These are phyloP conservation scores for Chrysophaeum taylorii DNA, from an alignment of 352 stramenopile species.

Conservation along the genomic window DNA sequence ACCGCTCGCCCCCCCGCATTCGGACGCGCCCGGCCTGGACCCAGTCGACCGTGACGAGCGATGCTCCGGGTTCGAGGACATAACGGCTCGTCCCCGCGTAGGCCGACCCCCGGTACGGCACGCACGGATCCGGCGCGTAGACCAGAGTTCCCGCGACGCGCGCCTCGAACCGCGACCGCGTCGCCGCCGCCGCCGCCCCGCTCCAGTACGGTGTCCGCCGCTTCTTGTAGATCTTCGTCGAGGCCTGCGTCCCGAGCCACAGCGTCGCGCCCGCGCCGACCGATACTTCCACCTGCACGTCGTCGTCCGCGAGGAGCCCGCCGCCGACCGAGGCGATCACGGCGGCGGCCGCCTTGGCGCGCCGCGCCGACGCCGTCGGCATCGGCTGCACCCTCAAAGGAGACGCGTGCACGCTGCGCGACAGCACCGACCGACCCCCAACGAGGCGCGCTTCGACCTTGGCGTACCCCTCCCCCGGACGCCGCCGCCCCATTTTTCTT, in stretches of 20 bases:
- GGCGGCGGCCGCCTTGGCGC: neutral
- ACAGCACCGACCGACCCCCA: neutral
- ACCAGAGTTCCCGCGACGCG: too few species aligned
- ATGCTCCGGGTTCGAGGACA: conserved; percentile 1
- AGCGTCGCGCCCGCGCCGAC: conserved; percentile 8
- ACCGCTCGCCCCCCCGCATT: conserved; percentile 1
- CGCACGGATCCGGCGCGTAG: conserved; percentile 9
- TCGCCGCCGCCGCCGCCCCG: too few species aligned
- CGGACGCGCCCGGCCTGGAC: conserved; percentile 13
- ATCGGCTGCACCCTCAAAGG: neutral
- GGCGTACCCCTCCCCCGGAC: neutral
- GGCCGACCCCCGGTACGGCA: conserved; percentile 8
- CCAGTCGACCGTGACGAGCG: conserved; percentile 20
- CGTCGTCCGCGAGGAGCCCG: conserved; percentile 16
- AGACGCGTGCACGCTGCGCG: neutral
- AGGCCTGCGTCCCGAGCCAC: conserved; percentile 16
- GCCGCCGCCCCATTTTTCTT: too few species aligned
- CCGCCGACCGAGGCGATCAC: neutral
- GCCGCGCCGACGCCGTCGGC: neutral
- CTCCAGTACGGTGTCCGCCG: neutral
- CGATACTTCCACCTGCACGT: neutral
- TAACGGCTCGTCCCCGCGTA: conserved; percentile 14
- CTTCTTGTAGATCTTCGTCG: conserved; percentile 23
- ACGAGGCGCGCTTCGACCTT: neutral
- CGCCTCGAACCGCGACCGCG: too few species aligned